These are phyloP conservation scores for Phialemonium atrogriseum DNA, from an alignment of 2,329 filamentous ascomycete species.

Conservation along the genomic window DNA sequence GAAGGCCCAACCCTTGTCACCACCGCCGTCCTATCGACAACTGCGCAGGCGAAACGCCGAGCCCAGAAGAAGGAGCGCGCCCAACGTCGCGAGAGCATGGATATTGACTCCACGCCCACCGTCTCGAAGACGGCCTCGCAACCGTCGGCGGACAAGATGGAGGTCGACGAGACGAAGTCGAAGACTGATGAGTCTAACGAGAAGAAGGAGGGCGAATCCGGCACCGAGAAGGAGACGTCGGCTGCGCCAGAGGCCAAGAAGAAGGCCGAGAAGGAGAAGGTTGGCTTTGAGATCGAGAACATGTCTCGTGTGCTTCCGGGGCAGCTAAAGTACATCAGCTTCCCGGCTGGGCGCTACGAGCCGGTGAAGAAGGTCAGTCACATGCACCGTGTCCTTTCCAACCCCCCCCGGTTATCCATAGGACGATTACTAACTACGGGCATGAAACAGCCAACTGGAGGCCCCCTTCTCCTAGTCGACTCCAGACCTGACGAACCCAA, in stretches of 20 bases:
- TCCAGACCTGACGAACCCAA: constrained; percentile 72
- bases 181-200: constrained; percentile 43
- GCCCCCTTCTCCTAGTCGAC: constrained; percentile 85
- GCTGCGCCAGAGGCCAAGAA: constrained; percentile 61
- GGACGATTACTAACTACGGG: constrained; percentile 28
- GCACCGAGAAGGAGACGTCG: constrained; percentile 48
- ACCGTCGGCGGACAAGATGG: constrained; percentile 75
- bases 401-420: background rate
- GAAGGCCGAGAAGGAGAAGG: constrained; percentile 91
- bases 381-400: too few species aligned
- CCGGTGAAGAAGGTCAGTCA: constrained; percentile 78
- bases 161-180: constrained; percentile 58
- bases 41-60: constrained; percentile 90
- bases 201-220: constrained; percentile 48
- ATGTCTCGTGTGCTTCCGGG: constrained; percentile 89
- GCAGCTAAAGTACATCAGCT: constrained; percentile 93
- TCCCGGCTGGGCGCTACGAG: constrained; percentile 83
- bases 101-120: constrained; percentile 72
- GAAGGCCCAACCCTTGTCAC: constrained; percentile 91
- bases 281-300: constrained; percentile 92
- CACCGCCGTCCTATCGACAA: constrained; percentile 92
- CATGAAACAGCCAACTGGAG: constrained; percentile 68
- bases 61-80: constrained; percentile 92
- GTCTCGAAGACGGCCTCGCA: constrained; percentile 50
- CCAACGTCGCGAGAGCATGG: constrained; percentile 88